A percentile compares a stretch with the other conserved stretches of the same genome.
phyloP scores from a whole-genome alignment of 2,329 filamentous ascomycete genomes.

The Kalaharituber pfeilii region DNA sequence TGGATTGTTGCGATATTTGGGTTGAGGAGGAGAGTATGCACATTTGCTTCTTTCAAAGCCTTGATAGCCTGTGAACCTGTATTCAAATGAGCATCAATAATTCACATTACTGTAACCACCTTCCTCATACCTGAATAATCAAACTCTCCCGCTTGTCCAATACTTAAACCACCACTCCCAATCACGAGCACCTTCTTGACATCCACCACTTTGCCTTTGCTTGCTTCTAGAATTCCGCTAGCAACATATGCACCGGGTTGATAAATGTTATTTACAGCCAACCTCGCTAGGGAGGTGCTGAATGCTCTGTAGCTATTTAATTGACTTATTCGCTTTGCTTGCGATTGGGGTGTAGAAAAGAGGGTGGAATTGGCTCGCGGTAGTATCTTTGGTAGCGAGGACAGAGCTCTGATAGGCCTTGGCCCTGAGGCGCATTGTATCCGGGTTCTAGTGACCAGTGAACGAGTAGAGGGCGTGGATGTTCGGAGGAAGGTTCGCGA shows the following conservation, averaged over 20 bases:
- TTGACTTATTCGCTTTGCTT: constrained; percentile 6
- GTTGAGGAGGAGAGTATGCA: constrained; percentile 84
- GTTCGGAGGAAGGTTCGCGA: background rate
- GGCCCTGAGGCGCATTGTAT: constrained; percentile 5
- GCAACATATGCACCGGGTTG: constrained; percentile 75
- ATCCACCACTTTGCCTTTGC: constrained; percentile 52
- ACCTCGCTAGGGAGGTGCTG: constrained; percentile 13
- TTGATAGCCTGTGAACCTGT: constrained; percentile 89
- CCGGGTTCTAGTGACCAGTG: background rate
- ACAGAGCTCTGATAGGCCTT: constrained; percentile 13
- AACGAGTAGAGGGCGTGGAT: background rate
- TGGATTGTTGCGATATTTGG: constrained; percentile 98
- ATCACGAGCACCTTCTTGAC: constrained; percentile 97
- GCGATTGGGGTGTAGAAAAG: constrained; percentile 2
- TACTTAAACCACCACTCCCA: constrained; percentile 83
- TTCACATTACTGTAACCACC: constrained; percentile 18
- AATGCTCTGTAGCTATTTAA: constrained; percentile 16
- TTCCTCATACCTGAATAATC: constrained; percentile 76
- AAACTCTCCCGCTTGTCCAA: constrained; percentile 95
- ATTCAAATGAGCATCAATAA: constrained; percentile 15
- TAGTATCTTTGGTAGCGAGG: constrained; percentile 15
- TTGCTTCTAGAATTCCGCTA: constrained; percentile 66
- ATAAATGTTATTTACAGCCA: constrained; percentile 48
- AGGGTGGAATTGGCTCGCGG: constrained; percentile 7
- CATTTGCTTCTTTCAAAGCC: constrained; percentile 86